A percentile compares a stretch with the other conserved stretches of the same genome.
These are phyloP conservation scores for Talaromyces rugulosus DNA, from an alignment of 2,329 filamentous ascomycete genomes.

Conservation along the genomic window DNA sequence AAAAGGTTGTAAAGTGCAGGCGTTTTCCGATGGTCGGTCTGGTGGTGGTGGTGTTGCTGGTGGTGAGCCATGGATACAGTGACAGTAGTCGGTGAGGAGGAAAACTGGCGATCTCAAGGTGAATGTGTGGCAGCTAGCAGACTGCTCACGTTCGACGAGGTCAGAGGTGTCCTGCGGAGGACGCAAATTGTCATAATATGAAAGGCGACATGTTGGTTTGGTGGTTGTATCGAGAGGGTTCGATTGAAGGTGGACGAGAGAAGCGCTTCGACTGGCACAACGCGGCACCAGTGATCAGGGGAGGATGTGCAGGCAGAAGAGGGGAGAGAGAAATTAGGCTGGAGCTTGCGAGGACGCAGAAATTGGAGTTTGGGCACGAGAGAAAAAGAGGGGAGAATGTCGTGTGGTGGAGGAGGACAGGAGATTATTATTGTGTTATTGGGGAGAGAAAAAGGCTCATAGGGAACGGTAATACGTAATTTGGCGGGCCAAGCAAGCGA, in stretches of 20 bases:
- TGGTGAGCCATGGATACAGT: constrained; percentile 12
- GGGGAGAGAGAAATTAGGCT: not conserved
- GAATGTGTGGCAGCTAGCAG: not conserved
- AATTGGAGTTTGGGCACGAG: not conserved
- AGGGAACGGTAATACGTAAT: not conserved
- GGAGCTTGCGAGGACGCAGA: not conserved
- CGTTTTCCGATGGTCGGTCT: constrained; percentile 6
- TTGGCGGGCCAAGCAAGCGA: not conserved
- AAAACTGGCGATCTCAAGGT: not conserved
- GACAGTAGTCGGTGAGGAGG: not conserved
- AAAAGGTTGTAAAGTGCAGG: constrained; percentile 37
- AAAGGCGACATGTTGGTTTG: constrained; percentile 12
- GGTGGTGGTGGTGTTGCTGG: constrained; percentile 6
- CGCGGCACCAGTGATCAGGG: not conserved
- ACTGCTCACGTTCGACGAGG: not conserved
- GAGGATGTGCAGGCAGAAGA: not conserved
- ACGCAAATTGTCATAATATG: constrained; percentile 16
- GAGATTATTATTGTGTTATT: not conserved
- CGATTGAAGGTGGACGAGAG: not conserved
- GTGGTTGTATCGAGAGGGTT: not conserved
- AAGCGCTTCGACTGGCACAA: not conserved
- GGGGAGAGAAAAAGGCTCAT: not conserved
- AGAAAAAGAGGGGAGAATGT: not conserved
- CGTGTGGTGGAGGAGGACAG: not conserved
- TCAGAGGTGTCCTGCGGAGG: constrained; percentile 13